Evolutionary conservation across 2,329 filamentous ascomycete species (phyloP).

Genomic region (Botrytis medusae): DNA sequence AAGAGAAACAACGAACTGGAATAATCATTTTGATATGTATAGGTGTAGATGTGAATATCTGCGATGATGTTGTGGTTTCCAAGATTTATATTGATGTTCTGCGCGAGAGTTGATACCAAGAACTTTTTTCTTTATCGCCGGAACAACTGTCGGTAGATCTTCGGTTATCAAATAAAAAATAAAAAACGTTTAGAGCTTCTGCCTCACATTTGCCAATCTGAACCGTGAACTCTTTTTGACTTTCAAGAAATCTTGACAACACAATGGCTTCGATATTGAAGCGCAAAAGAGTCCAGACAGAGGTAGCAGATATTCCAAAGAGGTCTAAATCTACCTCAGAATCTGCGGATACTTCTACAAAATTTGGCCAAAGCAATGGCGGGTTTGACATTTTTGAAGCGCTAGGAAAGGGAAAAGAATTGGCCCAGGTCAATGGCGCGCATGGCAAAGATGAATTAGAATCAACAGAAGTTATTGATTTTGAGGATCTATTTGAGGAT

Average conservation of each 20-base stretch:
- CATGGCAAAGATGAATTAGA: constrained; percentile 24
- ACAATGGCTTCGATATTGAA: constrained; percentile 41
- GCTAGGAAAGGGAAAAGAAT: constrained; percentile 27
- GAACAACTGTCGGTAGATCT: constrained; percentile 8
- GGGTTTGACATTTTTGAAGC: constrained; percentile 38
- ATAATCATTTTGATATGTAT: constrained; percentile 78
- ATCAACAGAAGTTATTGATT: constrained; percentile 15
- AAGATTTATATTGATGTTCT: constrained; percentile 16
- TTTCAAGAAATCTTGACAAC: constrained; percentile 37
- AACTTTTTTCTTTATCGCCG: constrained; percentile 23
- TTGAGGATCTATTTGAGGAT: constrained; percentile 28
- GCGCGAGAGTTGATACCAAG: constrained; percentile 22
- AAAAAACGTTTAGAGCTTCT: constrained; percentile 28
- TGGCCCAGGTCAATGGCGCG: constrained; percentile 28
- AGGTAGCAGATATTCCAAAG: constrained; percentile 37
- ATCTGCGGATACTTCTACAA: background rate
- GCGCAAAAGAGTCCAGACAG: constrained; percentile 40
- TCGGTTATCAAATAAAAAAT: constrained; percentile 18
- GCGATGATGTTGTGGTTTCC: constrained; percentile 13
- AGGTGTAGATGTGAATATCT: constrained; percentile 2
- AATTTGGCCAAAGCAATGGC: constrained; percentile 23
- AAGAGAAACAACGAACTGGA: constrained; percentile 97
- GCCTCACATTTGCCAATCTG: constrained; percentile 18
- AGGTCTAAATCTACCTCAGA: constrained; percentile 32
- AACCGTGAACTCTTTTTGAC: constrained; percentile 25